Evolutionary conservation across 179 eudicot genomes (phyloP).

Genomic region (Actinidia chinensis): DNA sequence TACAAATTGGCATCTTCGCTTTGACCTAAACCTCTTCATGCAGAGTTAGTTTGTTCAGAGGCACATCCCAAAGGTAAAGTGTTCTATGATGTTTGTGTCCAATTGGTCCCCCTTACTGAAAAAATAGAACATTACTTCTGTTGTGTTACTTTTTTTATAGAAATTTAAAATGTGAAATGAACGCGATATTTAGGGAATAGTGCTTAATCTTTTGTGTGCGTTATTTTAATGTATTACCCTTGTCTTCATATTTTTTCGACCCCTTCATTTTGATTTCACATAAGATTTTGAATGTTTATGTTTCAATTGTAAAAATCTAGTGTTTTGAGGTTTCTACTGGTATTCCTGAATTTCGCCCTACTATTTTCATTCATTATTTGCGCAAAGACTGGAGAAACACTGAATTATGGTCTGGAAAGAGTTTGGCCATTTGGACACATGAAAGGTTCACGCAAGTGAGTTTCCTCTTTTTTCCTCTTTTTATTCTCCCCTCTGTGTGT

Average conservation of each 20-base stretch:
- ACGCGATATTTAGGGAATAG: too few relatives aligned
- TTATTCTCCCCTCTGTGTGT: background rate
- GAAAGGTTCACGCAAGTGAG: conserved; percentile 83
- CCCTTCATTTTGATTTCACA: background rate
- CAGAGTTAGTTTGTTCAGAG: too few relatives aligned
- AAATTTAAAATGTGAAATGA: too few relatives aligned
- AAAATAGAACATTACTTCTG: too few relatives aligned
- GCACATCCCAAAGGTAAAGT: too few relatives aligned
- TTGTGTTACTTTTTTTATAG: too few relatives aligned
- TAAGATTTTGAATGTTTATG: background rate
- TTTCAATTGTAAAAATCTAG: background rate
- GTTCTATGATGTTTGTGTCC: too few relatives aligned
- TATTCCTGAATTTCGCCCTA: background rate
- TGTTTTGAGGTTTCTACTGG: conserved; percentile 6
- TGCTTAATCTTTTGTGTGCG: background rate
- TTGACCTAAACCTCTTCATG: too few relatives aligned
- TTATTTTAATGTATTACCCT: background rate
- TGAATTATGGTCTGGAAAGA: conserved; percentile 94
- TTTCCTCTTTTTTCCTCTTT: background rate
- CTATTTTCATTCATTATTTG: conserved; percentile 25
- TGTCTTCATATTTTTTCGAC: background rate
- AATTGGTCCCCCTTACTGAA: too few relatives aligned
- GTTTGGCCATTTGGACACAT: conserved; percentile 95
- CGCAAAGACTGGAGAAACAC: conserved; percentile 93
- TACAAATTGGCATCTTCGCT: too few relatives aligned